phyloP scores from a whole-genome alignment of 179 eudicot species.

The Pouteria campechiana region DNA sequence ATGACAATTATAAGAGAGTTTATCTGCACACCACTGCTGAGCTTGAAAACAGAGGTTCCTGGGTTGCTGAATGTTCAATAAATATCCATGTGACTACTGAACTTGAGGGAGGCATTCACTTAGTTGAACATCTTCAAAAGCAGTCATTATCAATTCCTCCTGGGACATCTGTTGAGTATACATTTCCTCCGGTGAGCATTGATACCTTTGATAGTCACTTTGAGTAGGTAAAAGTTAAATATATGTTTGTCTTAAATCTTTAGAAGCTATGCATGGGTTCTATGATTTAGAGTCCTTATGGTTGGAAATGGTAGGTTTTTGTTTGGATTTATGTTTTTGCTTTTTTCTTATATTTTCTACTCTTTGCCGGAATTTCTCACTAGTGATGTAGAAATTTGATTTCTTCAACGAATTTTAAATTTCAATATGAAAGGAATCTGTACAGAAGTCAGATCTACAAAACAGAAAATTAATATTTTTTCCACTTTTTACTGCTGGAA shows the following conservation, averaged over 20 bases:
- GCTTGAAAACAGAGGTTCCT: constrained; percentile 63
- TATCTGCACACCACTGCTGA: constrained; percentile 70
- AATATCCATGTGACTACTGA: constrained; percentile 70
- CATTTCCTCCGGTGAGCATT: constrained; percentile 85
- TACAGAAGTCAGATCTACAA: no score
- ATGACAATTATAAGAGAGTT: constrained; percentile 68
- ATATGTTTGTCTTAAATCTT: no score
- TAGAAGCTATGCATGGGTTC: no score
- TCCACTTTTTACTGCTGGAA: no score
- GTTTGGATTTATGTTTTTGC: background rate
- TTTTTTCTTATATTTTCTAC: background rate
- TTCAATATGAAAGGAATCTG: no score
- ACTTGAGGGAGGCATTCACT: constrained; percentile 47
- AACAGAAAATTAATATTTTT: no score
- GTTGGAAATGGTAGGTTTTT: constrained; percentile 1
- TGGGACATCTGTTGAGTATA: constrained; percentile 50
- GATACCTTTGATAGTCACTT: no score
- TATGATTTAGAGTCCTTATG: no score
- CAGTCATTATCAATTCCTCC: constrained; percentile 64
- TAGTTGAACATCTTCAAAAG: constrained; percentile 71
- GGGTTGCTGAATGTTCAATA: constrained; percentile 67
- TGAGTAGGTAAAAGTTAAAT: no score
- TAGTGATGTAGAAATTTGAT: no score
- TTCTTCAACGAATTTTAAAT: no score
- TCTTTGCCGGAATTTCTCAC: no score